Base-by-base conservation (phyloP, 192 early-diverging fungal genomes). In the Nowakowskiella sp. region DNA sequence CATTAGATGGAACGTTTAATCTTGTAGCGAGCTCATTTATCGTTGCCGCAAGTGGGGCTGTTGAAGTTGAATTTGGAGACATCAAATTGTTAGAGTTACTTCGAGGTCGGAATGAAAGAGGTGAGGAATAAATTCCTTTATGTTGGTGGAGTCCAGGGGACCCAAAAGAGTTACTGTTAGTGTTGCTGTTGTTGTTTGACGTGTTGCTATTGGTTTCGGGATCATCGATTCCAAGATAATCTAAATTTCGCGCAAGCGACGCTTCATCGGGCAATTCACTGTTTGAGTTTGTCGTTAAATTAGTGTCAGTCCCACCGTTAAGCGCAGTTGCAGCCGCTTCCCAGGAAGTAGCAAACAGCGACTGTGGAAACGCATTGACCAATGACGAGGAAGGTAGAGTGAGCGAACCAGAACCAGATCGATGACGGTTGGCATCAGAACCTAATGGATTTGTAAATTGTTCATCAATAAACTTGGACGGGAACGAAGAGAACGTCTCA, bases 191-290 rank as follows among this genome's bases (percentile, higher is more conserved):
- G 23, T 36, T 31, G 16, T 53, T 36, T 7, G 58, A 36, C 22
- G 44, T 46, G 22, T 26, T 51, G 48, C 47, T 42, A 46, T 26
- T 42, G 46, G 22, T 64, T 30, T 29, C 34, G 21, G 66, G 60
- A 50, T 85, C 85, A 53, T 87, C 83, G 31, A 87, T 44, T 23
- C 83, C 82, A 27, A 87, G 76, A 56, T 81, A 77, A 56, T 83
- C 82, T 22, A 87, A 56, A 3, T 82, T 87, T 36, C 77, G 78
- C 33, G 75, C 67, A 42, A 85, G 65, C 25, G 60, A 71, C 25
- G 65, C 73, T 55, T 76, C 74, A 39, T 82, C 80, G 21, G 77
- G 73, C 43, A 69, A 34, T 53, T 67, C 36, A 21, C 48, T 49
- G 33, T 51, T 59, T 42, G 49, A 33, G 10, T 29, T 46, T 31